Evolutionary conservation across 768 basidiomycete genomes (phyloP).

Genomic region (Boletales sp.): DNA sequence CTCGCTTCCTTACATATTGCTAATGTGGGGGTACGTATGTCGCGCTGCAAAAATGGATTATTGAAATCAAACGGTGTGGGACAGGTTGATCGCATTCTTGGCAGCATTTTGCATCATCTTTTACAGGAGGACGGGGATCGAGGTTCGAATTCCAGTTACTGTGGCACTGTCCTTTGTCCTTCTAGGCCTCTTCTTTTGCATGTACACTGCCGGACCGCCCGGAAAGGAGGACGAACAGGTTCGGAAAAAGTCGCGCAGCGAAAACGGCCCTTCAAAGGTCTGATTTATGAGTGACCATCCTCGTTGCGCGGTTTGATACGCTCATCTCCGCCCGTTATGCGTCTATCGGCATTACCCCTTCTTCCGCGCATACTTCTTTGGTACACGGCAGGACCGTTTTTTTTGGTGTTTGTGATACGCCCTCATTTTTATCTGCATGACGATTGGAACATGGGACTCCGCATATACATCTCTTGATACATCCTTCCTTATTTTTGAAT

Average conservation of each 20-base stretch:
- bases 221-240: constrained; percentile 11
- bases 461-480: too few relatives aligned
- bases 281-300: background rate
- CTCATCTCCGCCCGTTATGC: too few relatives aligned
- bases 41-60: background rate
- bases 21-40: constrained; percentile 37
- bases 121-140: constrained; percentile 22
- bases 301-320: background rate
- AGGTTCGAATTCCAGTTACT: constrained; percentile 27
- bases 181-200: constrained; percentile 28
- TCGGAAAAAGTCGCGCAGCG: background rate
- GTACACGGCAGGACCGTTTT: too few relatives aligned
- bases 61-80: background rate
- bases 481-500: constrained; percentile 2
- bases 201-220: constrained; percentile 21
- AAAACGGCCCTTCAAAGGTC: background rate
- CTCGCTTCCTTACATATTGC: constrained; percentile 37
- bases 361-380: too few relatives aligned
- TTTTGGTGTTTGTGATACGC: background rate
- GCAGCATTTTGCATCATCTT: constrained; percentile 28
- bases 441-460: background rate
- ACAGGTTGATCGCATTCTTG: constrained; percentile 35
- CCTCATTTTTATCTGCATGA: background rate
- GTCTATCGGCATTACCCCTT: background rate
- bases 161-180: constrained; percentile 20